Evolutionary conservation across 768 basidiomycete species (phyloP), one percentile per base, ranked within the genome.

Genomic region (Coprinellus micaceus): DNA sequence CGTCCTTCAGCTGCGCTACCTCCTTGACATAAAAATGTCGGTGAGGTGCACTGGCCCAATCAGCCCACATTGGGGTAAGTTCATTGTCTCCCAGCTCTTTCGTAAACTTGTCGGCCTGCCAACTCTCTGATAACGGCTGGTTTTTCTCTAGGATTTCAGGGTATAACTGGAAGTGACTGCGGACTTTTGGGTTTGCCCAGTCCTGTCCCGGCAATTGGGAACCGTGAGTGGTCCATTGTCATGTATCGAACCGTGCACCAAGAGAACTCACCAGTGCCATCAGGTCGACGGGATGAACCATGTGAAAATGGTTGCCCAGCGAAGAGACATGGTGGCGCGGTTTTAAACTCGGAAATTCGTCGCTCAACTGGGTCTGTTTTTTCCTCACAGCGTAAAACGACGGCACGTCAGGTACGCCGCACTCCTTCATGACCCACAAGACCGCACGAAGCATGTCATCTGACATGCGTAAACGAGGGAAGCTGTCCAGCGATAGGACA

Each of bases 391-490:
- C 48, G 15, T 29, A 36, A 45, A 60, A 60, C 7, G 64, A 54
- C 3, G 69, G 72, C 0, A 74, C 68, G 58, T 69, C 59, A n/a
- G 60, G 63, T 41, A 64, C 63, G 13, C 65, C 62, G 43, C 65
- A 68, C 36, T 71, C 64, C 4, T 56, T 43, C 69, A 73, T 69
- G 1, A 66, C 61, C 70, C 69, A 72, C 0, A 74, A 49, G 45
- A 73, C 62, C 13, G 61, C 43, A 39, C 66, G 64, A 4, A 74
- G 26, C 3, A 69, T 69, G 44, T 67, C 66, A 49, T 68, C 67
- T 1, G 72, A 72, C 7, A 74, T 56, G 12, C 63, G 67, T n/a
- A 72, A 61, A 0, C 69, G 58, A 1, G 69, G 71, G 3, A 74
- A 54, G 44, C 67, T 71, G 54, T 73, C 66, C 10, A 73, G 52